These are phyloP conservation scores for Debaryomyces tyrocola DNA, from an alignment of 805 yeast genomes.

Conservation along the genomic window DNA sequence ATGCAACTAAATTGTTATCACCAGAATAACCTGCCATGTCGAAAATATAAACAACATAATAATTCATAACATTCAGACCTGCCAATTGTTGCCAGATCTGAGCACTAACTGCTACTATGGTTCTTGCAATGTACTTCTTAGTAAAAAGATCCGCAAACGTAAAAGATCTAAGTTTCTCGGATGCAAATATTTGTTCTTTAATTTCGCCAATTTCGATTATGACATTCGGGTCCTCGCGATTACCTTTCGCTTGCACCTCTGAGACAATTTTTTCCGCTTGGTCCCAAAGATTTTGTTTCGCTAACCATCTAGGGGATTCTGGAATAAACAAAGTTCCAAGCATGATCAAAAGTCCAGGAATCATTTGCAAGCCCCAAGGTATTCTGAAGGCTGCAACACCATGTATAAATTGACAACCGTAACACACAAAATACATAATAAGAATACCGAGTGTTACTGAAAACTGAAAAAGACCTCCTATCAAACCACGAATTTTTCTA, in stretches of 20 bases:
- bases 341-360: conserved; percentile 23
- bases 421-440: conserved; percentile 52
- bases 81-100: conserved; percentile 61
- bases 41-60: conserved; percentile 65
- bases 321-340: conserved; percentile 26
- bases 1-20: conserved; percentile 48
- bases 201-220: conserved; percentile 34
- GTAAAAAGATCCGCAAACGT: conserved; percentile 48
- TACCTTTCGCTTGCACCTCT: conserved; percentile 22
- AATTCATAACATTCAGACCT: conserved; percentile 68
- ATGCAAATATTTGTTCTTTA: conserved; percentile 31
- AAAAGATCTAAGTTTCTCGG: conserved; percentile 42
- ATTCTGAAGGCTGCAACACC: conserved; percentile 32
- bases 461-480: conserved; percentile 59
- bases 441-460: conserved; percentile 56
- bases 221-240: conserved; percentile 4
- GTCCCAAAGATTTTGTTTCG: conserved; percentile 30
- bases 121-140: conserved; percentile 45
- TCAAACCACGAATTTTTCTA: conserved; percentile 51
- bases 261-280: conserved; percentile 30
- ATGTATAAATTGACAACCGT: conserved; percentile 45
- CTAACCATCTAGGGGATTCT: conserved; percentile 35
- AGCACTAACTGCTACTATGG: conserved; percentile 47
- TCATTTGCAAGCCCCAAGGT: conserved; percentile 27
- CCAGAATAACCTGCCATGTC: conserved; percentile 63